Evolutionary conservation across 805 yeast genomes (phyloP), one percentile per base, ranked within the genome.

Genomic region (Ogataea pignaliae): DNA sequence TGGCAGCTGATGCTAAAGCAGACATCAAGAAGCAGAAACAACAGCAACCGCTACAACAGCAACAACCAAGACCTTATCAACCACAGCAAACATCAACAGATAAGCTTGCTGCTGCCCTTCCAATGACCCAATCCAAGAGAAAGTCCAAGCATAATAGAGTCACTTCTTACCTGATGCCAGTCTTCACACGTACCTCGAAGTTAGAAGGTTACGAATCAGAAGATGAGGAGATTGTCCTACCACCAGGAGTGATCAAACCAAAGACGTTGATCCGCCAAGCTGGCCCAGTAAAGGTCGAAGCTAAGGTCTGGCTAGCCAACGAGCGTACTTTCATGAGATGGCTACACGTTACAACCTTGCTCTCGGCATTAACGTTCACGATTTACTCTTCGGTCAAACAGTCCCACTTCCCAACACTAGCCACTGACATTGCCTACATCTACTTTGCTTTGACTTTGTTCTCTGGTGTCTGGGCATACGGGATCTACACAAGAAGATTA

Each of bases 281-380:
- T 26, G 96, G 97, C 8, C 93, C 97, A 1, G 79, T 89, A 44
- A 89, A 86, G 66, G 90, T 93, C 46, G 99, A 93, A 70, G 95
- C 98, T 29, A 93, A 93, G 61, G 99, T 93, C 12, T 93, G 98
- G 97, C 74, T 93, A 51, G 99, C 99, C 28, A 93, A 93, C 61
- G 99, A 93, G 70, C 84, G 99, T 65, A 93, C 99, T 3, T 91
- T 90, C 70, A 84, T 88, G 71, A 79, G 95, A 65, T 93, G 99
- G 99, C 72, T 93, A 52, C 89, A 85, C 50, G 91, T 91, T 17
- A 85, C 95, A 12, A 80, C 95, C 0, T 70, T 93, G 60, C 73
- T 93, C 54, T 81, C 96, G 16, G 82, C 90, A 0, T 69, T 93
- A 56, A 88, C 98, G 0, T 89, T 90, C 59, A 75, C 93, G 13